Base-by-base conservation (phyloP, 805 yeast species). In the Candida sithepensis region DNA sequence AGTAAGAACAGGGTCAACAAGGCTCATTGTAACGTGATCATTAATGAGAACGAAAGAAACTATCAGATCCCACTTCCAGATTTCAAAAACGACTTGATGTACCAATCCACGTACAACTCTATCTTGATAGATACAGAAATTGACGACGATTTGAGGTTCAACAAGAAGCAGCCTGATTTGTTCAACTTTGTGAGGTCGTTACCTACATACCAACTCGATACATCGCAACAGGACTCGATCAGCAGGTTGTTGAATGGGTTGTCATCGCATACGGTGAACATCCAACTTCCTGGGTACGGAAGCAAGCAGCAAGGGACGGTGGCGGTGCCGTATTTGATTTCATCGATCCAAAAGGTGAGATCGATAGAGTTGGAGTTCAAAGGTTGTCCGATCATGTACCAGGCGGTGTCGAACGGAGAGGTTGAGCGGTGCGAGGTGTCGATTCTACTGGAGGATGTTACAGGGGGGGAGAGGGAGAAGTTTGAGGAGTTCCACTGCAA, bases 71-170 rank as follows among this genome's bases (percentile, higher is more conserved):
- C 65, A 12, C 14, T 61, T 10, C 69, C 70, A 2, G 44, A 53
- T 8, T 47, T 52, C 14, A 51, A 48, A 10, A 49, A 52, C n/a
- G 71, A 67, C 46, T 45, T 67, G 42, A 60, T 56, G 46, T 64
- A 63, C 45, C 67, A 63, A 40, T 57, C 61, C 10, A 54, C 66
- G 36, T 54, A 52, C 42, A 64, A 63, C 45, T 62, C 68, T 8
- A 43, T 57, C 43, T 45, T 62, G 9, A 48, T 58, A 33, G 51
- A 55, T 36, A 46, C 50, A 14, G 53, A 52, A 16, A 41, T 41
- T 12, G 56, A 57, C 4, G 49, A 50, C 4, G 46, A 51, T 6
- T 34, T 50, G 21, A 45, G 47, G 9, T 45, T 56, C 16, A 16
- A 43, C 7, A 22, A 45, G 21, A 51, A 55, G 12, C 66, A 63